Base-by-base conservation (phyloP, 2,329 filamentous ascomycete genomes). In the Penicillium sp. region DNA sequence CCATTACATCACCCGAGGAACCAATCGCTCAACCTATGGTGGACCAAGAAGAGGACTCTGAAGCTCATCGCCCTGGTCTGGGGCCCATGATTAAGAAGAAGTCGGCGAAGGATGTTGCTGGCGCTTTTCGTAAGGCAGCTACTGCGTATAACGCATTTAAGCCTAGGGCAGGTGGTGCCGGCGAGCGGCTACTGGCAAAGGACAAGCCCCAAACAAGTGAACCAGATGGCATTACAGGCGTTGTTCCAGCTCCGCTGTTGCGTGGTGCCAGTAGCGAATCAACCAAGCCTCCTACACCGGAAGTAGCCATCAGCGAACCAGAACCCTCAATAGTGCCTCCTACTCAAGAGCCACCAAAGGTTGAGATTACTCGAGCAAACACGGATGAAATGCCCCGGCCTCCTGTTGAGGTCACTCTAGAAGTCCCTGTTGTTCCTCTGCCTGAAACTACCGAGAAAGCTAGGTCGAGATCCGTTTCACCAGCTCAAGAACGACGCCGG, bases 11-110 rank as follows among this genome's bases (percentile, higher is more conserved):
- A 23, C 48, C 35, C 11, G 57, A 59, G 8, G 28, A 35, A 38
- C 30, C 58, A 16, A 16, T 40, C 21, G 16, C 23, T 42, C 26
- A 30, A 50, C 23, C 50, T 5, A 16, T 33, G 14, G 28, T 24
- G 20, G 45, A 50, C 26, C 5, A 46, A 26, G 23, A 55, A 26
- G 60, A 62, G 26, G 54, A 21, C 18, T 48, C 58, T 11, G 80
- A 81, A 46, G 71, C 73, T 28, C 77, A 81, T 62, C 79, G 90
- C n/a, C 90, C 91, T 18, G 91, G 91, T 1, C 80, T 96, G 6
- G 91, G 91, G 0, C 90, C 91, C 1, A 96, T 96, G 92, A 88
- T 97, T 65, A 93, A 90, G 72, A 84, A 87, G 61, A 90, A 90
- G 68, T 87, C 85, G 1, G 85, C 82, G 60, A 81, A 79, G n/a